Conservation (phyloP, 1,284 basidiomycete species). For the Moesziomyces globuligerus region DNA sequence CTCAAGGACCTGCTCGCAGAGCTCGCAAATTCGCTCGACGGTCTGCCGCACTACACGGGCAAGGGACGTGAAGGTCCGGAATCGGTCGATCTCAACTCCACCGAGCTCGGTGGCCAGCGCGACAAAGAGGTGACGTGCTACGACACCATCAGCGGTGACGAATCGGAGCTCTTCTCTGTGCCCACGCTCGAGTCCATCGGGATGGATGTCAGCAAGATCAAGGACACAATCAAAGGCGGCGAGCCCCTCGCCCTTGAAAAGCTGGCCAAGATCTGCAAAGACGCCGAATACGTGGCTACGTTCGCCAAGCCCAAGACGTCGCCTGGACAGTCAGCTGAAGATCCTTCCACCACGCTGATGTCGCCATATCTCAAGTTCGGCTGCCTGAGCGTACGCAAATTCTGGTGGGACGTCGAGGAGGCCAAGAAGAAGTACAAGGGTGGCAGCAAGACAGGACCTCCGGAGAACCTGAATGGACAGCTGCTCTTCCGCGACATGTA, state of each 20-base stretch:
- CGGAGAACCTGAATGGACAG: slow-evolving; percentile 63
- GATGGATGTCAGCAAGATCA: slow-evolving; percentile 61
- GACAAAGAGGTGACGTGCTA: slow-evolving; percentile 53
- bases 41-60: slow-evolving; percentile 50
- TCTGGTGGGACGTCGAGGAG: slow-evolving; percentile 56
- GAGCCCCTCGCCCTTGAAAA: slow-evolving; percentile 70
- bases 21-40: slow-evolving; percentile 44
- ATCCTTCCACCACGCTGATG: slow-evolving; percentile 67
- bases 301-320: slow-evolving; percentile 72
- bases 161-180: slow-evolving; percentile 69
- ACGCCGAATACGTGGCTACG: slow-evolving; percentile 68
- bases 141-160: slow-evolving; percentile 69
- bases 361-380: slow-evolving; percentile 72
- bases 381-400: slow-evolving; percentile 68
- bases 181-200: slow-evolving; percentile 71
- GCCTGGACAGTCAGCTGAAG: slow-evolving; percentile 37
- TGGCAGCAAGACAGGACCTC: slow-evolving; percentile 37
- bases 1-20: slow-evolving; percentile 28
- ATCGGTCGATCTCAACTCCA: slow-evolving; percentile 52
- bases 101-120: slow-evolving; percentile 50
- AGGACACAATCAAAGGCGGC: slow-evolving; percentile 70
- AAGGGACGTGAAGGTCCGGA: slow-evolving; percentile 38
- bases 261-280: slow-evolving; percentile 68
- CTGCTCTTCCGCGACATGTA: slow-evolving; percentile 71
- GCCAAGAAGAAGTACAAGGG: slow-evolving; percentile 55